phyloP scores from a whole-genome alignment of 495 filamentous ascomycete genomes.

The Tetracladium setigerum region DNA sequence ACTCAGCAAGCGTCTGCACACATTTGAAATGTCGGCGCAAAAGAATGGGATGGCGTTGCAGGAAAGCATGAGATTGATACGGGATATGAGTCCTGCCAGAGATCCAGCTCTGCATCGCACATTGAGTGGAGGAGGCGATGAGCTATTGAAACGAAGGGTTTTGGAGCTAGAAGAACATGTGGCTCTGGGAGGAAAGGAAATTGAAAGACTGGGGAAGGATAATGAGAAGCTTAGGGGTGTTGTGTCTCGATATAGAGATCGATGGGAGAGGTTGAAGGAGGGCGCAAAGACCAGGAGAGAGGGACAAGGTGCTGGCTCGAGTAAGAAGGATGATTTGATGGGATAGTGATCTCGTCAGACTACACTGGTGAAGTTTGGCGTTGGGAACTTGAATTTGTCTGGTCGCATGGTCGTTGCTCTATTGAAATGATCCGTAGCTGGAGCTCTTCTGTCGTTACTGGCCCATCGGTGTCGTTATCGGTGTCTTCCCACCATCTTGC shows the following conservation, averaged over 20 bases:
- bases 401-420: too few relatives aligned
- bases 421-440: too few relatives aligned
- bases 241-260: slow-evolving; percentile 61
- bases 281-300: slow-evolving; percentile 63
- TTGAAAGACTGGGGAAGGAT: slow-evolving; percentile 51
- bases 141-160: slow-evolving; percentile 14
- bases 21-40: slow-evolving; percentile 81
- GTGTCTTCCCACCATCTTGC: too few relatives aligned
- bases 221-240: slow-evolving; percentile 62
- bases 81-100: slow-evolving; percentile 28
- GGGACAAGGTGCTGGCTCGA: slow-evolving; percentile 26
- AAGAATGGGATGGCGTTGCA: slow-evolving; percentile 71
- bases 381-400: too few relatives aligned
- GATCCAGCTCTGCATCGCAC: slow-evolving; percentile 23
- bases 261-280: slow-evolving; percentile 81
- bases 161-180: slow-evolving; percentile 53
- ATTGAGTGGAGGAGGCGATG: slow-evolving; percentile 28
- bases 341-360: neutral
- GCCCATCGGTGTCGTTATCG: too few relatives aligned
- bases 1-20: slow-evolving; percentile 67
- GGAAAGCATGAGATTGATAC: slow-evolving; percentile 67
- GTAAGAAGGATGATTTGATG: neutral
- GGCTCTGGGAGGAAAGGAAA: slow-evolving; percentile 38
- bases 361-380: too few relatives aligned
- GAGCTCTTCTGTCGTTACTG: too few relatives aligned